These are phyloP conservation scores for Clonostachys solani DNA, from an alignment of 2,329 filamentous ascomycete genomes.

Conservation along the genomic window DNA sequence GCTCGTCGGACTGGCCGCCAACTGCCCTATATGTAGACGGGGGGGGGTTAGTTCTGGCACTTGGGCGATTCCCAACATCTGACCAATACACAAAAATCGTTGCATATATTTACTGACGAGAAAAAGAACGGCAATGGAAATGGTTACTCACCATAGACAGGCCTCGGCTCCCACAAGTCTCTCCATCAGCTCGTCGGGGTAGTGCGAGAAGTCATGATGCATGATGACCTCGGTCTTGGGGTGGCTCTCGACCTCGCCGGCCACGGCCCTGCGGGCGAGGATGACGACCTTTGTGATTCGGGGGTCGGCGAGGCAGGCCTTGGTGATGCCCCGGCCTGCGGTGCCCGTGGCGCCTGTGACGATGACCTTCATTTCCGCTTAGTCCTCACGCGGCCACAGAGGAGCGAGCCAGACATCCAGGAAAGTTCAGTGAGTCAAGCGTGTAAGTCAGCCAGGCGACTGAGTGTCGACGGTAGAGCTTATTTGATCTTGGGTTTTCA, in stretches of 20 bases:
- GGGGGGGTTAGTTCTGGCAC: not conserved
- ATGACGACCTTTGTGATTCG: conserved; percentile 46
- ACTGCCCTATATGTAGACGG: conserved; percentile 24
- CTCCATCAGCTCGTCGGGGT: conserved; percentile 29
- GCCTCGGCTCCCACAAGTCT: conserved; percentile 48
- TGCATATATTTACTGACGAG: not conserved
- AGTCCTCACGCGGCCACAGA: too few relatives aligned
- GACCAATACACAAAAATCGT: too few relatives aligned
- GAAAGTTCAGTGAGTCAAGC: too few relatives aligned
- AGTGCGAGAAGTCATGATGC: conserved; percentile 48
- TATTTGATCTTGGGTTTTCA: not conserved
- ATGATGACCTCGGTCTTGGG: conserved; percentile 46
- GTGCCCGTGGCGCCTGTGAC: conserved; percentile 55
- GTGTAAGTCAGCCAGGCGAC: too few relatives aligned
- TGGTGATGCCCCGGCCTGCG: conserved; percentile 48
- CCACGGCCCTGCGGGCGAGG: conserved; percentile 41
- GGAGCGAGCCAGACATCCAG: not conserved
- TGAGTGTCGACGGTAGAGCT: too few relatives aligned
- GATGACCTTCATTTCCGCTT: conserved; percentile 49
- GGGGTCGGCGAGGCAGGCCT: conserved; percentile 41
- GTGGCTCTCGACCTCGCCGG: conserved; percentile 31
- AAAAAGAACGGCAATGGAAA: not conserved
- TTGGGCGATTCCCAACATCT: too few relatives aligned
- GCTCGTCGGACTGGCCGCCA: conserved; percentile 36
- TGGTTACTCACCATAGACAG: conserved; percentile 64